Evolutionary conservation across 805 yeast genomes (phyloP), one percentile per base, ranked within the genome.

Genomic region (Monosporozyma solicola): DNA sequence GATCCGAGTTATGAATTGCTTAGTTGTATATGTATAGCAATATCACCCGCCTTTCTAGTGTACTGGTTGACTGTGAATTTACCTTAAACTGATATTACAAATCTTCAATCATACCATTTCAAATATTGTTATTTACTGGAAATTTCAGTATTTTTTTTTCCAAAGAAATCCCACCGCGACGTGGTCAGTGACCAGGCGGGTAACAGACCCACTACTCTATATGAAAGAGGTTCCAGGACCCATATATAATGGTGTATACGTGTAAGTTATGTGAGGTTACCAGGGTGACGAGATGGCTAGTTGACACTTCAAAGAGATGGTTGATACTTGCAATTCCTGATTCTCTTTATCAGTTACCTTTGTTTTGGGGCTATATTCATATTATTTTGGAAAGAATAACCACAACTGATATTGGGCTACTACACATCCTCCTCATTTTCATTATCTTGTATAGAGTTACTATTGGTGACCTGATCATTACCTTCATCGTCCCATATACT

Each of bases 401-500:
- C 29, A 5, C 7, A 27, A 7, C 5, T 27, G 29, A 27, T 5
- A 27, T 27, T 27, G 7, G 5, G 29, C 7, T 7, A 27, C 29
- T 32, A 32, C 15, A 35, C 39, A 35, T 35, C 39, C 16, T 35
- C 39, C n/a, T 24, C 46, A 24, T 43, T 29, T 24, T 24, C 46
- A 43, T 43, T 29, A 5, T 9, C 24, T 3, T 24, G 29, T 20
- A 13, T 43, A 24, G 3, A 3, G 5, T 5, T 43, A 24, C 3
- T 11, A 10, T 4, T 24, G 11, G 15, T 25, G 8, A 39, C 35
- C 20, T 35, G 20, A 16, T 20, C 55, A 39, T 37, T 41, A 11
- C 41, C 54, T 3, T 46, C 54, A 29, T 55, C 56, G 41, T 33
- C 37, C 41, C 37, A 22, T 33, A 50, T 39, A 25, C 13, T 33